Conservation (phyloP, 805 yeast species). For the Candida arabinofermentans region DNA sequence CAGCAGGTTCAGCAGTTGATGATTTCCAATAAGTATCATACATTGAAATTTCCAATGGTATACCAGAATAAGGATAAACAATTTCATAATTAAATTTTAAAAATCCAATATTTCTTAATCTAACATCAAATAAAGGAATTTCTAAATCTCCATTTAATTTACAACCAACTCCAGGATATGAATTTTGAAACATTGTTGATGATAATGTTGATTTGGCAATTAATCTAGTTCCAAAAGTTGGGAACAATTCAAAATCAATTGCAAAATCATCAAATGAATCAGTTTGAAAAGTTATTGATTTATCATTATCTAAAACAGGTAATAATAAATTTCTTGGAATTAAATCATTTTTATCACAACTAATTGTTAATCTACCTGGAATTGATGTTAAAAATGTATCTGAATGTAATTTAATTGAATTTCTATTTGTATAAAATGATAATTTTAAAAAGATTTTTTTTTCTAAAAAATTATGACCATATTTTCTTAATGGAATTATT, state of each 20-base stretch:
- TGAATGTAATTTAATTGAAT: conserved; percentile 41
- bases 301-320: conserved; percentile 68
- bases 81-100: conserved; percentile 73
- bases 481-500: conserved; percentile 84
- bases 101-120: conserved; percentile 80
- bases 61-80: conserved; percentile 84
- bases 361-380: conserved; percentile 81
- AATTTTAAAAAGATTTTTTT: conserved; percentile 82
- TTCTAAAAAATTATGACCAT: conserved; percentile 94
- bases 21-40: conserved; percentile 98
- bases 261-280: conserved; percentile 70
- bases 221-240: conserved; percentile 89
- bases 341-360: conserved; percentile 70
- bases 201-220: conserved; percentile 86
- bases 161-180: conserved; percentile 35
- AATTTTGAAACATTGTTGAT: conserved; percentile 43
- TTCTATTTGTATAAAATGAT: conserved; percentile 49
- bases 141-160: conserved; percentile 37
- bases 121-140: conserved; percentile 76
- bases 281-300: conserved; percentile 73
- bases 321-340: conserved; percentile 83
- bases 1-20: conserved; percentile 33
- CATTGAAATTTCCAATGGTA: conserved; percentile 80
- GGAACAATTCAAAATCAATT: conserved; percentile 85
- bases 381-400: conserved; percentile 43